Evolutionary conservation across 129 eudicot genomes (phyloP).

Genomic region (Escallonia rubra): DNA sequence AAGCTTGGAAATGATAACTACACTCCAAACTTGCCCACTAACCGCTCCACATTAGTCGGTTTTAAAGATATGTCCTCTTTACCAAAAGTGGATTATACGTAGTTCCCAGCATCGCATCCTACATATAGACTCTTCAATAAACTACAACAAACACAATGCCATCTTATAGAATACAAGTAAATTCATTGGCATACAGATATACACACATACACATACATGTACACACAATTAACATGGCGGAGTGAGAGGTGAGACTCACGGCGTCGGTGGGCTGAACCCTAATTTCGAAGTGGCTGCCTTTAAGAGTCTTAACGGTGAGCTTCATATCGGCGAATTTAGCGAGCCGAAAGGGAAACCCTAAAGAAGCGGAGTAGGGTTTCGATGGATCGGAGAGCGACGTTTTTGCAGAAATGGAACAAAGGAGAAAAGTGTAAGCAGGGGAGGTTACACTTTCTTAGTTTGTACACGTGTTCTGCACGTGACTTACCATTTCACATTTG

Average conservation of each 20-base stretch:
- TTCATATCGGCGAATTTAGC: slow-evolving; percentile 51
- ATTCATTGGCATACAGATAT: background rate
- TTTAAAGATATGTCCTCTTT: no score
- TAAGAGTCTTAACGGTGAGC: slow-evolving; percentile 95
- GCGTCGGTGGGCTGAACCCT: slow-evolving; percentile 87
- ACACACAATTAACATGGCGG: background rate
- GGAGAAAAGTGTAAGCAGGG: background rate
- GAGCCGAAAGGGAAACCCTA: slow-evolving; percentile 6
- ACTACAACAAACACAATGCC: no score
- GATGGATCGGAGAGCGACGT: slow-evolving; percentile 9
- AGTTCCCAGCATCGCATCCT: no score
- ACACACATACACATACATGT: background rate
- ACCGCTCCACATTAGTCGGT: no score
- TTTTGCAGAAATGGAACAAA: slow-evolving; percentile 14
- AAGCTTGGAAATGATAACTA: no score
- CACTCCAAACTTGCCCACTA: no score
- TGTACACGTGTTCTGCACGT: slow-evolving; percentile 9
- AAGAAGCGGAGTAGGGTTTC: slow-evolving; percentile 17
- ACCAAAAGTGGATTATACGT: no score
- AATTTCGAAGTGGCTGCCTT: slow-evolving; percentile 95
- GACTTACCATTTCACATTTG: background rate
- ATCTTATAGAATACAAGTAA: no score
- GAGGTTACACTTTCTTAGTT: slow-evolving; percentile 10
- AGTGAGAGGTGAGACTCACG: slow-evolving; percentile 40
- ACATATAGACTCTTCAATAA: no score